A percentile compares a stretch with the other conserved stretches of the same genome.
phyloP scores from a whole-genome alignment of 306 rosid genomes.

The Ochetophila trinervis region DNA sequence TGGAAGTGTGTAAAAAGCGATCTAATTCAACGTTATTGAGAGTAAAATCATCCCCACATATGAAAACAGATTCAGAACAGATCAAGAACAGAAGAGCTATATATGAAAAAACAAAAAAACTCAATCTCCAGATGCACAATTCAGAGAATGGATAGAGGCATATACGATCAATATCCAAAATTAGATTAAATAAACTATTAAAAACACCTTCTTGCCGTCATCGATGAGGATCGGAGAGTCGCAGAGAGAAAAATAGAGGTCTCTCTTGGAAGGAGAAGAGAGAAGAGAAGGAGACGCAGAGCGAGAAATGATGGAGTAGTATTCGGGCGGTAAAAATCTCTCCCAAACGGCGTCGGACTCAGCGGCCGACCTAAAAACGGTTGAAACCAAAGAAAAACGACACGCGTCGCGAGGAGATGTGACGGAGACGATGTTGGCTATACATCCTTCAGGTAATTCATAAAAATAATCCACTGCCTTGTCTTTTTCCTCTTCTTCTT shows the following conservation, averaged over 20 bases:
- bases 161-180: too few species aligned
- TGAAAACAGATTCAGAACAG: too few species aligned
- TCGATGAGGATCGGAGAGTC: slow-evolving; percentile 53
- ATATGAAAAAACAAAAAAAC: neutral
- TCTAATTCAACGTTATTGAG: too few species aligned
- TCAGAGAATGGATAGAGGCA: too few species aligned
- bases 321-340: slow-evolving; percentile 53
- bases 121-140: neutral
- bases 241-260: slow-evolving; percentile 47
- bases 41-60: too few species aligned
- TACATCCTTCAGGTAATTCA: slow-evolving; percentile 63
- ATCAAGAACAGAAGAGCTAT: too few species aligned
- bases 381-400: slow-evolving; percentile 43
- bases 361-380: slow-evolving; percentile 66
- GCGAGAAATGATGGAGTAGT: slow-evolving; percentile 23
- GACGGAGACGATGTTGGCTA: slow-evolving; percentile 56
- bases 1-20: too few species aligned
- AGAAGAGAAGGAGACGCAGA: neutral
- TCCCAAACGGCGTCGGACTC: slow-evolving; percentile 77
- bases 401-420: slow-evolving; percentile 68
- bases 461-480: slow-evolving; percentile 23
- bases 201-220: slow-evolving; percentile 52
- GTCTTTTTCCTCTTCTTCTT: neutral
- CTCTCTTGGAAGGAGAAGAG: slow-evolving; percentile 44
- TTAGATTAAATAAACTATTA: too few species aligned